These are phyloP conservation scores for Mycena vulgaris DNA, from an alignment of 768 basidiomycete species.

Conservation along the genomic window DNA sequence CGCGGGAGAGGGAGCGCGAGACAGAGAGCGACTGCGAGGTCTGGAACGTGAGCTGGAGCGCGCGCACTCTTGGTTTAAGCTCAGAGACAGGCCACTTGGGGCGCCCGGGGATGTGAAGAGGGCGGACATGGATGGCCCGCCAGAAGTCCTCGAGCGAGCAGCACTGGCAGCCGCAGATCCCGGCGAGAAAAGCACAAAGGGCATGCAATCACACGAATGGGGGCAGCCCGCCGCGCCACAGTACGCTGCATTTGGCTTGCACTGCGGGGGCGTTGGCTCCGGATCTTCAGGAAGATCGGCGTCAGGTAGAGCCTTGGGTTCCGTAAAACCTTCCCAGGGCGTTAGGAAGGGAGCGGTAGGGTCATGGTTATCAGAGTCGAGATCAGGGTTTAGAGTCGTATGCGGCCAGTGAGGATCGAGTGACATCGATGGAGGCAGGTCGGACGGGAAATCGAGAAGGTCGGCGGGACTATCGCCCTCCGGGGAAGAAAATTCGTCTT, in stretches of 20 bases:
- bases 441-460: conserved; percentile 15
- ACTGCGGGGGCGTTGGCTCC: not conserved
- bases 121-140: conserved; percentile 1
- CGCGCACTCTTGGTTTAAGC: conserved; percentile 25
- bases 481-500: conserved; percentile 34
- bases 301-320: conserved; percentile 21
- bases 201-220: conserved; percentile 37
- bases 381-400: not conserved
- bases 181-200: conserved; percentile 34
- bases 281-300: conserved; percentile 28
- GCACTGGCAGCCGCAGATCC: conserved; percentile 30
- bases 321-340: conserved; percentile 23
- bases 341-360: conserved; percentile 25
- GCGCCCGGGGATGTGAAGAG: conserved; percentile 7
- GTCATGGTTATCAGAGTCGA: conserved; percentile 4
- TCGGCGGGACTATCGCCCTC: conserved; percentile 36
- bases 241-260: conserved; percentile 6
- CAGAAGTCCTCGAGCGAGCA: not conserved
- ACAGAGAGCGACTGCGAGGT: conserved; percentile 38
- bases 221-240: conserved; percentile 43
- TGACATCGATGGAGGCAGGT: conserved; percentile 21
- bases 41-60: conserved; percentile 41
- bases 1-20: conserved; percentile 32
- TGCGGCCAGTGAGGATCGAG: not conserved
- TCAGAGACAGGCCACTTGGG: conserved; percentile 39